Conservation (phyloP, 768 basidiomycete genomes). For the Macrolepiota fuliginosa region DNA sequence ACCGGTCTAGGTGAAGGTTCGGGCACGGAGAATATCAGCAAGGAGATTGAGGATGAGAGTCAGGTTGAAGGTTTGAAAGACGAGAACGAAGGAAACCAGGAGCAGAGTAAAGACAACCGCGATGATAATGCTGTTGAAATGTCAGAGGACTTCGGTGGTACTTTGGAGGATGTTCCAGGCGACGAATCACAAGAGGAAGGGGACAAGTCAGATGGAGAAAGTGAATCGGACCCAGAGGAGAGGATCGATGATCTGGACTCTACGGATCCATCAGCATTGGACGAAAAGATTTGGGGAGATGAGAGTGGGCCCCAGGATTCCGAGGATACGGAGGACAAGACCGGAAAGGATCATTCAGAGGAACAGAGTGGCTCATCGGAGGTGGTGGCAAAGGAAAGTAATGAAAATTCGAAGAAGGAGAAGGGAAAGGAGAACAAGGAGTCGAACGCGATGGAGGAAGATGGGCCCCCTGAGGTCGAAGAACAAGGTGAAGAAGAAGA, state of each 20-base stretch:
- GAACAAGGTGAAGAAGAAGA: slow-evolving; percentile 36
- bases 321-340: slow-evolving; percentile 51
- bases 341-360: slow-evolving; percentile 58
- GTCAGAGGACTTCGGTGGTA: slow-evolving; percentile 85
- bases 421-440: slow-evolving; percentile 17
- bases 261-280: slow-evolving; percentile 78
- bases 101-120: slow-evolving; percentile 45
- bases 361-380: slow-evolving; percentile 55
- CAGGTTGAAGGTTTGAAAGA: slow-evolving; percentile 92
- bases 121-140: slow-evolving; percentile 87
- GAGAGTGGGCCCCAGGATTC: slow-evolving; percentile 59
- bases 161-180: slow-evolving; percentile 80
- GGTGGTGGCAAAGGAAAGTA: slow-evolving; percentile 75
- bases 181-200: slow-evolving; percentile 47
- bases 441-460: slow-evolving; percentile 14
- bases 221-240: slow-evolving; percentile 74
- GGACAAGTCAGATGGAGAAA: slow-evolving; percentile 49
- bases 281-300: slow-evolving; percentile 98
- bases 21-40: slow-evolving; percentile 85
- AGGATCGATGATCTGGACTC: slow-evolving; percentile 80
- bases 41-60: slow-evolving; percentile 94
- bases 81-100: slow-evolving; percentile 48
- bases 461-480: slow-evolving; percentile 17
- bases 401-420: slow-evolving; percentile 29
- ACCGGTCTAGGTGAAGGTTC: slow-evolving; percentile 87